A percentile compares a stretch with the other conserved stretches of the same genome.
Evolutionary conservation across 495 filamentous ascomycete species (phyloP).

Genomic region (Tuber magnatum): DNA sequence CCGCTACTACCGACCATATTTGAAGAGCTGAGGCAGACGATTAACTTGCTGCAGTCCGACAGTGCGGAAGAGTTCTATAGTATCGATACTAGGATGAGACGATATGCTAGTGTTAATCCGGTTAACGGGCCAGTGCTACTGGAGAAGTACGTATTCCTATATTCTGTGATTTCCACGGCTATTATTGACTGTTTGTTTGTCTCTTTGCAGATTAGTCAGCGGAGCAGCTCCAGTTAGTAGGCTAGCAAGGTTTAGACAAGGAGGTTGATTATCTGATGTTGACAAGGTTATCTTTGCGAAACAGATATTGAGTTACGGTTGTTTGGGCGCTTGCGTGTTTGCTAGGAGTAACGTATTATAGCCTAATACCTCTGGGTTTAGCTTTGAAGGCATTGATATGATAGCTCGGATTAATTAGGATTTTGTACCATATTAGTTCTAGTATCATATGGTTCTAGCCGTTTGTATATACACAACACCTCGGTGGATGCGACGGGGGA

Average conservation of each 20-base stretch:
- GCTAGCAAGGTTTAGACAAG: constrained; percentile 30
- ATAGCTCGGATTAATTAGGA: background rate
- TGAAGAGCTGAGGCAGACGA: constrained; percentile 87
- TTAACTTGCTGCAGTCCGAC: constrained; percentile 74
- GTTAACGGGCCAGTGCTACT: constrained; percentile 75
- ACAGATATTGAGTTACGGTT: background rate
- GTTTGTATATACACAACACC: too few species aligned
- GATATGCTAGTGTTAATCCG: constrained; percentile 87
- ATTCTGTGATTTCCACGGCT: background rate
- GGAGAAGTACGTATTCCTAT: constrained; percentile 62
- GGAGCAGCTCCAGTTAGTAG: constrained; percentile 26
- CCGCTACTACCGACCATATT: constrained; percentile 75
- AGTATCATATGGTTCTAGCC: background rate
- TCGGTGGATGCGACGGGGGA: too few species aligned
- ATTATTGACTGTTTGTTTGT: background rate
- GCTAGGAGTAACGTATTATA: background rate
- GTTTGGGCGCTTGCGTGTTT: background rate
- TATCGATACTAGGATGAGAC: constrained; percentile 72
- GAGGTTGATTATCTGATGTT: background rate
- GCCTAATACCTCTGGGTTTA: background rate
- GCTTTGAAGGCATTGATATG: background rate
- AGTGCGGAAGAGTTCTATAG: constrained; percentile 95
- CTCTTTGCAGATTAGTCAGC: constrained; percentile 21
- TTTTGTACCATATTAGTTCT: background rate
- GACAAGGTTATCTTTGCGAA: background rate